Percentiles rank a stretch among this genome's conserved stretches.
phyloP scores from a whole-genome alignment of 176 grass and related monocot species.

The Alopecurus myosuroides region DNA sequence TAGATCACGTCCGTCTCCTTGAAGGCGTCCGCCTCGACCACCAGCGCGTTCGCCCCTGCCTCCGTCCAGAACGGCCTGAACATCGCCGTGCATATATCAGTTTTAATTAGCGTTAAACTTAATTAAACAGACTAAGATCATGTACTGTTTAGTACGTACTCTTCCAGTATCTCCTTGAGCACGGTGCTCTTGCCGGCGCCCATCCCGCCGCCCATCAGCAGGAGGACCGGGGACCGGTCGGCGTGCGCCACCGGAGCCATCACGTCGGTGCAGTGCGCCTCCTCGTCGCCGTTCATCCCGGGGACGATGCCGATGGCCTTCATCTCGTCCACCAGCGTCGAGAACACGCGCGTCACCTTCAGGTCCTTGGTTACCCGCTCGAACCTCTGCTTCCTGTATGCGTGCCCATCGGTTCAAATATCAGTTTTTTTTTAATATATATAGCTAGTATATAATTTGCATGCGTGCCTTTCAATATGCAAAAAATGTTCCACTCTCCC shows the following conservation, averaged over 20 bases:
- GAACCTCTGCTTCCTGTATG: slow-evolving; percentile 65
- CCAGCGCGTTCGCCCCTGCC: slow-evolving; percentile 41
- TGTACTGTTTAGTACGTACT: too few relatives aligned
- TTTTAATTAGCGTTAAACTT: background rate
- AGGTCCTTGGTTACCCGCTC: slow-evolving; percentile 68
- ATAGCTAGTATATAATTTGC: too few relatives aligned
- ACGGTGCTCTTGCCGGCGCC: slow-evolving; percentile 84
- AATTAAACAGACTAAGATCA: too few relatives aligned
- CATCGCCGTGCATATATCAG: too few relatives aligned
- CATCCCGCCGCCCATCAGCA: slow-evolving; percentile 80
- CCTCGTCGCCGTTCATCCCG: background rate
- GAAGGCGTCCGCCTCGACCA: slow-evolving; percentile 89
- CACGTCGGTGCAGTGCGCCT: slow-evolving; percentile 50
- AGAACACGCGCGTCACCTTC: slow-evolving; percentile 78
- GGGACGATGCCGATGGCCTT: slow-evolving; percentile 59
- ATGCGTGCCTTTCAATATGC: too few relatives aligned
- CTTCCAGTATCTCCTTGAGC: slow-evolving; percentile 49
- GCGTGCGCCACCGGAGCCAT: slow-evolving; percentile 58
- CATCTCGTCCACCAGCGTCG: slow-evolving; percentile 91
- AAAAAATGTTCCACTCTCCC: too few relatives aligned
- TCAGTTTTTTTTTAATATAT: too few relatives aligned
- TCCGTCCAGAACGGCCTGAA: slow-evolving; percentile 59
- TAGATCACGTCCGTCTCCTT: slow-evolving; percentile 94
- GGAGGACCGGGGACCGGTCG: slow-evolving; percentile 48
- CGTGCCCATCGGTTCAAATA: too few relatives aligned